Percentiles rank a stretch among this genome's conserved stretches.
These are phyloP conservation scores for Grammothele lineata DNA, from an alignment of 768 basidiomycete genomes.

Conservation along the genomic window DNA sequence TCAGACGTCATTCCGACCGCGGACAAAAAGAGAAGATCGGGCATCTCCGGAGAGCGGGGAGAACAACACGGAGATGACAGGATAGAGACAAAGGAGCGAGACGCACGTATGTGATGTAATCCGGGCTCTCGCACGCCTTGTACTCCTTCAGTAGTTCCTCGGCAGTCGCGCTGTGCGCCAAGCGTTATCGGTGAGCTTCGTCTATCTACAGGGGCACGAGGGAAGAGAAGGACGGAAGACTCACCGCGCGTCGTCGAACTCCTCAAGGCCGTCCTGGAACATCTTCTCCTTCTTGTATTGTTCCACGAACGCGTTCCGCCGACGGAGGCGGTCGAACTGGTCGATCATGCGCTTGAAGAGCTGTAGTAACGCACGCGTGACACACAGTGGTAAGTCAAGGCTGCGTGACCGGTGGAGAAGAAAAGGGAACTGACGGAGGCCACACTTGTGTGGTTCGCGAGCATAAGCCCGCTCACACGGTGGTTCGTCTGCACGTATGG, in stretches of 20 bases:
- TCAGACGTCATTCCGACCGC: no score
- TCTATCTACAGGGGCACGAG: no score
- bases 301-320: slow-evolving; percentile 91
- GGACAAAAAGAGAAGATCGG: no score
- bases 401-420: no score
- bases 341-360: slow-evolving; percentile 94
- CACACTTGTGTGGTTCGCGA: slow-evolving; percentile 99
- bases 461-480: slow-evolving; percentile 96
- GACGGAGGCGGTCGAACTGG: slow-evolving; percentile 85
- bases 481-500: slow-evolving; percentile 87
- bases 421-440: slow-evolving; percentile 63
- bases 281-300: slow-evolving; percentile 97
- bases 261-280: slow-evolving; percentile 89
- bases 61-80: no score
- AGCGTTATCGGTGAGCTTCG: no score
- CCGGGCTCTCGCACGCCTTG: slow-evolving; percentile 91
- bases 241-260: slow-evolving; percentile 97
- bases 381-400: not conserved
- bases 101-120: slow-evolving; percentile 87
- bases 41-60: no score
- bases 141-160: slow-evolving; percentile 91
- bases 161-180: slow-evolving; percentile 82
- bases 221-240: slow-evolving; percentile 10
- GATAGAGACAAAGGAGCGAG: not conserved
- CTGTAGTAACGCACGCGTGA: slow-evolving; percentile 35